phyloP scores from a whole-genome alignment of 1,284 basidiomycete genomes.

The Cryptococcus maquisensis region DNA sequence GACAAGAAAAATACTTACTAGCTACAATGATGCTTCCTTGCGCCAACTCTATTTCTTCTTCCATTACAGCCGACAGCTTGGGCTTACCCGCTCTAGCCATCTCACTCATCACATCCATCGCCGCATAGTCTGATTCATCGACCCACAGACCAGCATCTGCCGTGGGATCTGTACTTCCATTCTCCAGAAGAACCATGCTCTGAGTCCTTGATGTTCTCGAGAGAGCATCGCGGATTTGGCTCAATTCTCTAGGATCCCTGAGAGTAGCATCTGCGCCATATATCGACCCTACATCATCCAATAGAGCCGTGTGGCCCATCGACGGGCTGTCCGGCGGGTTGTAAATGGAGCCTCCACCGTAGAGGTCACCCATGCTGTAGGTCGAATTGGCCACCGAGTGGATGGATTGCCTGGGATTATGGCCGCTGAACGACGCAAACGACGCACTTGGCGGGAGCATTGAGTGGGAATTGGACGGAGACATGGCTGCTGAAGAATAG shows the following conservation, averaged over 20 bases:
- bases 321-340: conserved; percentile 14
- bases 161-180: conserved; percentile 10
- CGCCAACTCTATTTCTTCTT: conserved; percentile 61
- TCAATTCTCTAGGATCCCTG: conserved; percentile 3
- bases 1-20: conserved; percentile 53
- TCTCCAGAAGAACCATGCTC: conserved; percentile 42
- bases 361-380: conserved; percentile 34
- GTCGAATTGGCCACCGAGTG: conserved; percentile 29
- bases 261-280: conserved; percentile 15
- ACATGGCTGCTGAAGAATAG: background rate
- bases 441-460: conserved; percentile 3
- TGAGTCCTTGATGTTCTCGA: conserved; percentile 28
- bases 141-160: conserved; percentile 53
- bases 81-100: conserved; percentile 68
- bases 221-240: conserved; percentile 17
- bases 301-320: conserved; percentile 9
- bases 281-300: conserved; percentile 31
- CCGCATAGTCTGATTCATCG: conserved; percentile 62
- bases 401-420: conserved; percentile 18
- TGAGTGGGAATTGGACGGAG: background rate
- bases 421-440: background rate
- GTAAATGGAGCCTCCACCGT: conserved; percentile 3
- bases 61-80: conserved; percentile 62
- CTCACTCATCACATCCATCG: conserved; percentile 65
- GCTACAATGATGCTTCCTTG: conserved; percentile 63